A percentile compares a stretch with the other conserved stretches of the same genome.
Evolutionary conservation across 805 yeast species (phyloP).

Genomic region (Tetrapisispora arboricola): DNA sequence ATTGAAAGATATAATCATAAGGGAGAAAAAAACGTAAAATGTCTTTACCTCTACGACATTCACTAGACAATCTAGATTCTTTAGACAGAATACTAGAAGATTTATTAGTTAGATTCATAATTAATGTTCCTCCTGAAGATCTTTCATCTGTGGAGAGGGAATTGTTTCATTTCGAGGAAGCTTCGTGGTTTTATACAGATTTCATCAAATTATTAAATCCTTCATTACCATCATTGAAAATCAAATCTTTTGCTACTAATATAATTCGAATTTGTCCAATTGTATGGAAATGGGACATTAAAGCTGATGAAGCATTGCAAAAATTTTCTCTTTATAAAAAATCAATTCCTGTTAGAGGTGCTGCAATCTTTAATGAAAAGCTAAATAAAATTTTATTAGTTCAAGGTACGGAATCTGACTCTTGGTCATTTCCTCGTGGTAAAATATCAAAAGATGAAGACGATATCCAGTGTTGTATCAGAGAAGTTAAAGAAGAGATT

Average conservation of each 20-base stretch:
- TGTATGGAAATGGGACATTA: conserved; percentile 77
- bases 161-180: conserved; percentile 92
- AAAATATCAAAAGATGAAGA: conserved; percentile 89
- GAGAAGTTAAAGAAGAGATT: conserved; percentile 90
- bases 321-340: conserved; percentile 78
- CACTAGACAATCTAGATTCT: conserved; percentile 48
- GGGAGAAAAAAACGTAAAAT: too few species aligned
- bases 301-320: conserved; percentile 60
- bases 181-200: conserved; percentile 95
- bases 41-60: conserved; percentile 50
- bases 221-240: conserved; percentile 61
- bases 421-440: conserved; percentile 97
- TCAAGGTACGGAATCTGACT: conserved; percentile 68
- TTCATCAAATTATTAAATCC: conserved; percentile 67
- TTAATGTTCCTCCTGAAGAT: conserved; percentile 89
- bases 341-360: conserved; percentile 92
- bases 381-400: conserved; percentile 68
- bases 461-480: conserved; percentile 78
- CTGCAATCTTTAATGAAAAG: conserved; percentile 67
- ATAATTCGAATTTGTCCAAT: conserved; percentile 62
- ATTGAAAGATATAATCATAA: too few species aligned
- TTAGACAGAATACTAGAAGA: conserved; percentile 74
- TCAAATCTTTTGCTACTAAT: conserved; percentile 63
- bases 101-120: conserved; percentile 75
- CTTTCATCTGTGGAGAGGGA: conserved; percentile 56